A percentile compares a stretch with the other conserved stretches of the same genome.
Conservation (phyloP, 2,329 filamentous ascomycete genomes). For the Penicillium frequentans region DNA sequence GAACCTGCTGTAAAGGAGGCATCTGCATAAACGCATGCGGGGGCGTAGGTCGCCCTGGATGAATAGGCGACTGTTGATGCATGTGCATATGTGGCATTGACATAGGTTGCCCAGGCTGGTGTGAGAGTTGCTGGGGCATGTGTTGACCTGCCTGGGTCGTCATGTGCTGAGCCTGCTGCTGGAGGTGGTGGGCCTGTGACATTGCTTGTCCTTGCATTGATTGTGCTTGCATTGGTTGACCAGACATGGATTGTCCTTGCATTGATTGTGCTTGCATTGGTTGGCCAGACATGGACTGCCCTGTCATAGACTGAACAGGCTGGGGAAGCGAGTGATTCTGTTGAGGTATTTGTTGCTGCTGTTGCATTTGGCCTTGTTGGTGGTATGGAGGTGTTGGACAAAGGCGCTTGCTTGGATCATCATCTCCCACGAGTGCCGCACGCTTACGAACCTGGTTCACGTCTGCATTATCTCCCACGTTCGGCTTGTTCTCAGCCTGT, state of each 20-base stretch:
- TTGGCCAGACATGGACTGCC: constrained; percentile 1
- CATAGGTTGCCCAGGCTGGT: constrained; percentile 12
- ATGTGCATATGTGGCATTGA: constrained; percentile 25
- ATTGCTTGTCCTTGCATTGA: neutral
- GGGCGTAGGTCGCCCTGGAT: constrained; percentile 15
- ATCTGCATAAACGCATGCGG: constrained; percentile 23
- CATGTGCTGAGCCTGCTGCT: constrained; percentile 13
- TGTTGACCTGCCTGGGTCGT: constrained; percentile 8
- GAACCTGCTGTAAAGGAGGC: constrained; percentile 24
- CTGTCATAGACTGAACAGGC: constrained; percentile 4
- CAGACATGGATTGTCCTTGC: neutral
- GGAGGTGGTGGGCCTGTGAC: constrained; percentile 8
- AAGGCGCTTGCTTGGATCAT: constrained; percentile 18
- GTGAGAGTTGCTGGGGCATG: constrained; percentile 11
- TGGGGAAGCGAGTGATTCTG: constrained; percentile 16
- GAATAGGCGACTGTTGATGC: constrained; percentile 21
- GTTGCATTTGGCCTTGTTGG: constrained; percentile 11
- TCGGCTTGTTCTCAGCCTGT: constrained; percentile 9
- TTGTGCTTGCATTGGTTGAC: constrained; percentile 2
- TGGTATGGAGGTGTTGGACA: constrained; percentile 21
- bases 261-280: neutral
- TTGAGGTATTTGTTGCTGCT: constrained; percentile 11
- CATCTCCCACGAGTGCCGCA: constrained; percentile 6
- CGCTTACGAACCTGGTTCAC: constrained; percentile 11
- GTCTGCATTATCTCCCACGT: constrained; percentile 6